Conservation (phyloP, 208 protist species). For the Crithidia sp. region DNA sequence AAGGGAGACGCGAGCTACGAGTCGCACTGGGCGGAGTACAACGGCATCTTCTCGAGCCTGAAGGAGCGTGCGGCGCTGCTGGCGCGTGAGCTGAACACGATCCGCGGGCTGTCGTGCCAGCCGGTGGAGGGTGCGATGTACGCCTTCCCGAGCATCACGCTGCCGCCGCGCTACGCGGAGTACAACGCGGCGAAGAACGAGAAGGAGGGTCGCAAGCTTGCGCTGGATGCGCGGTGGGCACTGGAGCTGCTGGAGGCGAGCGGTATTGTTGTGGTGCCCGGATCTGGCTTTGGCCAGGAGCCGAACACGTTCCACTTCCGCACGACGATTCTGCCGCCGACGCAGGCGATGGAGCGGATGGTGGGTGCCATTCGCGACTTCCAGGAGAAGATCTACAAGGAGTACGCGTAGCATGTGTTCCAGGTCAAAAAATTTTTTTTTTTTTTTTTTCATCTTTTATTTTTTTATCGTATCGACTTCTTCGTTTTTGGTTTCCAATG, state of each 20-base stretch:
- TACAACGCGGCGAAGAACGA: slow-evolving; percentile 62
- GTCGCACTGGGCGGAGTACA: slow-evolving; percentile 84
- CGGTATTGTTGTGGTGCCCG: slow-evolving; percentile 96
- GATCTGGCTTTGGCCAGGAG: slow-evolving; percentile 96
- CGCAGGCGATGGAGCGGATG: slow-evolving; percentile 95
- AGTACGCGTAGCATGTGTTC: slow-evolving; percentile 38
- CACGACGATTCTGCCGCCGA: slow-evolving; percentile 98
- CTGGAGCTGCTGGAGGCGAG: slow-evolving; percentile 95
- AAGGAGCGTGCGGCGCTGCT: slow-evolving; percentile 70
- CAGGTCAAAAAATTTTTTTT: not conserved
- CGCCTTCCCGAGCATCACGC: slow-evolving; percentile 95
- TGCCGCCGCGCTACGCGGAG: slow-evolving; percentile 85
- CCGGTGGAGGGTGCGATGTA: slow-evolving; percentile 98
- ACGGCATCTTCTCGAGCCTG: slow-evolving; percentile 76
- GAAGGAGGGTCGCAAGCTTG: slow-evolving; percentile 68
- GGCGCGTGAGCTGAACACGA: slow-evolving; percentile 88
- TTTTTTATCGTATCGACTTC: not conserved
- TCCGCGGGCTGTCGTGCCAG: slow-evolving; percentile 95
- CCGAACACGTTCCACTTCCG: slow-evolving; percentile 98
- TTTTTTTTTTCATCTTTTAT: not conserved
- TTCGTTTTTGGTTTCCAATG: not conserved
- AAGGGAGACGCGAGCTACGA: slow-evolving; percentile 92
- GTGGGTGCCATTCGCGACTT: slow-evolving; percentile 65
- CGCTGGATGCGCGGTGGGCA: slow-evolving; percentile 96
- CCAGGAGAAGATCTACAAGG: slow-evolving; percentile 66